Conservation (phyloP, 371 early-diverging fungal genomes). For the Coemansia sp. region DNA sequence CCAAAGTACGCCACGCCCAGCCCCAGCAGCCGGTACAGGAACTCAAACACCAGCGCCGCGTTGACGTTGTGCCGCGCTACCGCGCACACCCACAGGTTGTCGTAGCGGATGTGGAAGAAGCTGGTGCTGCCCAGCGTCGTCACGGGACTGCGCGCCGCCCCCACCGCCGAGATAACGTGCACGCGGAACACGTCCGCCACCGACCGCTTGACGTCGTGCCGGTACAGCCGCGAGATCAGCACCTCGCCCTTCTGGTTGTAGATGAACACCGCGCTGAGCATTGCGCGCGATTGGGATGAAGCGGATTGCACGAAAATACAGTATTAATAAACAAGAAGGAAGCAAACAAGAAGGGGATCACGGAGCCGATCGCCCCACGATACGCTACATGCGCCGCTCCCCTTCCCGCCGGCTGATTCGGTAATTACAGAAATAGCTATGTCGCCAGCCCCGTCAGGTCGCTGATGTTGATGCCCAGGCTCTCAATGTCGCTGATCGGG, state of each 20-base stretch:
- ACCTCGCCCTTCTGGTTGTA: slow-evolving; percentile 97
- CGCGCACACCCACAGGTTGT: slow-evolving; percentile 88
- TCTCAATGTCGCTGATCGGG: slow-evolving; percentile 39
- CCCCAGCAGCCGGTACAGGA: slow-evolving; percentile 89
- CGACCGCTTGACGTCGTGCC: slow-evolving; percentile 93
- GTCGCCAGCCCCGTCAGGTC: slow-evolving; percentile 33
- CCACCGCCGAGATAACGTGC: slow-evolving; percentile 89
- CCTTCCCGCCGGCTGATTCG: neutral
- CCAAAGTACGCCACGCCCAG: slow-evolving; percentile 96
- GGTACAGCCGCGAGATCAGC: slow-evolving; percentile 93
- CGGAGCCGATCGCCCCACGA: neutral
- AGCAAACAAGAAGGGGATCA: neutral
- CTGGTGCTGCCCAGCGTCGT: slow-evolving; percentile 82
- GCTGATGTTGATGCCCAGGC: slow-evolving; percentile 45
- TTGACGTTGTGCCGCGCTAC: slow-evolving; percentile 92
- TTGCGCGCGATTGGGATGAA: slow-evolving; percentile 22
- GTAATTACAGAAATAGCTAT: neutral
- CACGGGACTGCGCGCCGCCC: slow-evolving; percentile 78
- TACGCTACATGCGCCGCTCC: neutral
- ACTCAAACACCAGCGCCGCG: slow-evolving; percentile 91
- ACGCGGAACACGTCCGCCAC: slow-evolving; percentile 95
- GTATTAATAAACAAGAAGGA: neutral
- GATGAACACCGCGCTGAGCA: slow-evolving; percentile 91
- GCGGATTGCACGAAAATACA: neutral
- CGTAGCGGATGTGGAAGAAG: slow-evolving; percentile 91